Evolutionary conservation across 2,329 filamentous ascomycete species (phyloP).

Genomic region (Fusarium piperis): DNA sequence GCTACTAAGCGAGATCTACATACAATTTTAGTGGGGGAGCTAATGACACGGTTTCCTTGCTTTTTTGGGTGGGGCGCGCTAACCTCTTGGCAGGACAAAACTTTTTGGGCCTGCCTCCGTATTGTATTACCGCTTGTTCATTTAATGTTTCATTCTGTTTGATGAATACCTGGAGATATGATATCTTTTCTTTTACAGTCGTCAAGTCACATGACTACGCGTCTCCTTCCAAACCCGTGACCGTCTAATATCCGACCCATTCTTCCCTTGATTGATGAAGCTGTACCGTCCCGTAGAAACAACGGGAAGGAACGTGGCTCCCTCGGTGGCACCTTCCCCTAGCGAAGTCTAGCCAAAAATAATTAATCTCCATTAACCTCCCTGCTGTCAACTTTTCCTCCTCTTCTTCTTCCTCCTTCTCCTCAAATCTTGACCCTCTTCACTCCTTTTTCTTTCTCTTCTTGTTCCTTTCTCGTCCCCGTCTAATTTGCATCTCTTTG

Average conservation of each 20-base stretch:
- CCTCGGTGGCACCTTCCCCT: not conserved
- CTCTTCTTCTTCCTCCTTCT: not conserved
- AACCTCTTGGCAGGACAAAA: no score
- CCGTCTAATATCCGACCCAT: not conserved
- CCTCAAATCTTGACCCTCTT: not conserved
- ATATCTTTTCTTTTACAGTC: not conserved
- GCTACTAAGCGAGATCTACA: no score
- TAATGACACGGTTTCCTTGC: no score
- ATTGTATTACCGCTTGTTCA: not conserved
- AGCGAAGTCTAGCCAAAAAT: not conserved
- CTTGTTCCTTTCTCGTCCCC: not conserved
- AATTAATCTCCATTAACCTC: slow-evolving; percentile 3
- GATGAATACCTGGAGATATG: not conserved
- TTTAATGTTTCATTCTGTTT: not conserved
- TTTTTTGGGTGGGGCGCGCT: no score
- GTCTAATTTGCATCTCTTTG: not conserved
- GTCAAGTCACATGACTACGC: slow-evolving; percentile 19
- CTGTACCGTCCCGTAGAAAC: not conserved
- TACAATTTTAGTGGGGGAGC: no score
- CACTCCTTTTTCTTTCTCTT: not conserved
- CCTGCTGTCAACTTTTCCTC: not conserved
- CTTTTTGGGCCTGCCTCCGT: no score
- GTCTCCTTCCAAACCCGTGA: not conserved
- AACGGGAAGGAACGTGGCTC: not conserved
- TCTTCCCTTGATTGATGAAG: slow-evolving; percentile 19